Evolutionary conservation across 352 stramenopile species (phyloP), one percentile per base, ranked within the genome.

Genomic region (Achlya hypogyna): DNA sequence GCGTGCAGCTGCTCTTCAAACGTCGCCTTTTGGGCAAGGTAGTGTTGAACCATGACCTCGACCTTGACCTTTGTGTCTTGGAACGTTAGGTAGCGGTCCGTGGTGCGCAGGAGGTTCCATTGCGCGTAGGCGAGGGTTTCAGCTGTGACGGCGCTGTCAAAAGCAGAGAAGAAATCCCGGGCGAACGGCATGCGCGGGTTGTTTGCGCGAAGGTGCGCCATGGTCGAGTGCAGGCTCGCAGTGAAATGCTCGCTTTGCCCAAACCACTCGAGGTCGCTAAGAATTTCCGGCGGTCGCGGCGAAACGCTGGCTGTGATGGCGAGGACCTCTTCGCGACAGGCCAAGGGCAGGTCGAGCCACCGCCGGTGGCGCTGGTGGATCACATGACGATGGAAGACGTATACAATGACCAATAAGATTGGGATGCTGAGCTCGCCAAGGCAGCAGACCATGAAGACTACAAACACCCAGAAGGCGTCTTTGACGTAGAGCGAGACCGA

Each of bases 191-290:
- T 67, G 45, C 60, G 60, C 10, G 60, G 60, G 38, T 67, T 23
- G 27, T 67, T 67, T 18, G 51, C 29, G 12, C 60, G 60, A 18
- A 67, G 23, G 60, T 51, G 56, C 12, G 51, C 60, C 9, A 67
- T 67, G 4, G 60, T 67, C n/a, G 60, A 34, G 14, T 67, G 60
- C n/a, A 67, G 47, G 29, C 40, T 67, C 42, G 51, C 14, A 5
- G 22, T 67, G 27, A 67, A 67, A n/a, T 67, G 28, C 28, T 67
- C 60, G 51, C 40, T 58, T 25, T 67, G 60, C n/a, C 60, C 60
- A 59, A 67, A 67, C 60, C 60, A 67, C 28, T 67, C 60, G 51
- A 67, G 20, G 51, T 67, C 60, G 47, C 22, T 67, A 16, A n/a
- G 16, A 9, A 67, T 45, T 18, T 67, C 60, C n/a, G 60, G 16